Percentiles rank a stretch among this genome's conserved stretches.
phyloP scores from a whole-genome alignment of 768 basidiomycete species.

The Cystofilobasidium bisporidii region DNA sequence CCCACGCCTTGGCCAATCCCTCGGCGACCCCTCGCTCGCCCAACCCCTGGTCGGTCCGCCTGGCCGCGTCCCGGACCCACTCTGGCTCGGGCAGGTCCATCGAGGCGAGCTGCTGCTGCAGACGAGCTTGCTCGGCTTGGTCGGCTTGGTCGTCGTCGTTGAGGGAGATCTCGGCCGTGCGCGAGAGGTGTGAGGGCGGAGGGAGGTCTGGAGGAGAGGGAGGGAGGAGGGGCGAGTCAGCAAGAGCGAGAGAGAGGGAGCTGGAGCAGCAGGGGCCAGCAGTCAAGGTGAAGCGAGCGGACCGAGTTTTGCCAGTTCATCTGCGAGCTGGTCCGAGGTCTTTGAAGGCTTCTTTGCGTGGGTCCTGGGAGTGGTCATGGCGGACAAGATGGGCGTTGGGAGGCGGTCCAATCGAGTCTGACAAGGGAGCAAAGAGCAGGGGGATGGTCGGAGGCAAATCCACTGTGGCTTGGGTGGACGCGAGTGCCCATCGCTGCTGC shows the following conservation, averaged over 20 bases:
- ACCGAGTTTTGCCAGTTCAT: slow-evolving; percentile 26
- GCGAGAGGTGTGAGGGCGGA: slow-evolving; percentile 15
- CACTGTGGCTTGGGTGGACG: no score
- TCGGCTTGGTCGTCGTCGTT: slow-evolving; percentile 11
- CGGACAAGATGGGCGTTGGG: no score
- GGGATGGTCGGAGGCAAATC: no score
- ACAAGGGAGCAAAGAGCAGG: no score
- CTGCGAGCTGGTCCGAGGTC: slow-evolving; percentile 19
- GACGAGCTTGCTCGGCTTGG: not conserved
- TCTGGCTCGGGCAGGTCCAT: slow-evolving; percentile 41
- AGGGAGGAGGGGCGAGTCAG: not conserved
- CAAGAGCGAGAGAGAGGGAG: no score
- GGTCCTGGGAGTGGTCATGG: no score
- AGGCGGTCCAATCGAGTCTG: no score
- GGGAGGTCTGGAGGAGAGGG: slow-evolving; percentile 13
- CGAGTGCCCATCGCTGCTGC: no score
- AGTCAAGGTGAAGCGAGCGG: no score
- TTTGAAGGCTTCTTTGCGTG: slow-evolving; percentile 23
- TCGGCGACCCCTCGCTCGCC: slow-evolving; percentile 33
- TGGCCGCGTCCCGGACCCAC: slow-evolving; percentile 32
- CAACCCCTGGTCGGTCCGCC: slow-evolving; percentile 25
- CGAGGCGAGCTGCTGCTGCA: slow-evolving; percentile 30
- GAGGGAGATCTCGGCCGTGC: not conserved
- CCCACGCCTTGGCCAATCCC: slow-evolving; percentile 14
- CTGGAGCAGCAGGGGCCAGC: no score